phyloP scores from a whole-genome alignment of 305 asterid genomes.

The Lippia alba region DNA sequence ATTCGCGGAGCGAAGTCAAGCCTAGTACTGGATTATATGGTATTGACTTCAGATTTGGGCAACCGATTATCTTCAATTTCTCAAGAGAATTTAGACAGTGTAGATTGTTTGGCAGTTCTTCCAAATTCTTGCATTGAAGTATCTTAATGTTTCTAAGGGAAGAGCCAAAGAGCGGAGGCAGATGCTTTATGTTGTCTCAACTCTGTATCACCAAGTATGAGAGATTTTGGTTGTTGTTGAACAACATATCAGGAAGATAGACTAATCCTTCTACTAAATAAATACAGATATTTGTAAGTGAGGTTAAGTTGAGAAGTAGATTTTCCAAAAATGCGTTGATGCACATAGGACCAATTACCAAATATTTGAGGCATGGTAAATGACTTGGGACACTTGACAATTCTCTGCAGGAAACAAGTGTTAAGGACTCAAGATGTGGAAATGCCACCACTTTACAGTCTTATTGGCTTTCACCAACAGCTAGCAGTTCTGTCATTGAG shows the following conservation, averaged over 20 bases:
- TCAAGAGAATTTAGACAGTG: no score
- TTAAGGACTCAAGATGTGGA: slow-evolving; percentile 35
- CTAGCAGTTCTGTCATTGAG: slow-evolving; percentile 38
- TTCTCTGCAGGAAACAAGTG: neutral
- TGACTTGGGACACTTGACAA: slow-evolving; percentile 34
- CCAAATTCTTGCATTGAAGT: no score
- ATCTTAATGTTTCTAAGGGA: no score
- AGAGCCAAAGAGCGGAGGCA: no score
- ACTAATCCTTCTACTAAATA: neutral
- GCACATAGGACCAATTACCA: neutral
- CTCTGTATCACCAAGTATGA: neutral
- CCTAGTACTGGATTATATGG: no score
- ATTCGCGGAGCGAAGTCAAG: no score
- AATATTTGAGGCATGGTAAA: slow-evolving; percentile 28
- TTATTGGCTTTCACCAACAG: neutral
- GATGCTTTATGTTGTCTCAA: neutral
- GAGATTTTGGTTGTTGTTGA: slow-evolving; percentile 27
- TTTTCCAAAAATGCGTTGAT: neutral
- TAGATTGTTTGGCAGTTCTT: no score
- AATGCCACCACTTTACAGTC: slow-evolving; percentile 24
- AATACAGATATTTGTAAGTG: neutral
- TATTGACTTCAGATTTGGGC: no score
- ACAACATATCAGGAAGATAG: slow-evolving; percentile 20
- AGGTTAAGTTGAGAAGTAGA: slow-evolving; percentile 25
- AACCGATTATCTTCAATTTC: no score